Base-by-base conservation (phyloP, 2,329 filamentous ascomycete genomes). In the Hirsutella minnesotensis region DNA sequence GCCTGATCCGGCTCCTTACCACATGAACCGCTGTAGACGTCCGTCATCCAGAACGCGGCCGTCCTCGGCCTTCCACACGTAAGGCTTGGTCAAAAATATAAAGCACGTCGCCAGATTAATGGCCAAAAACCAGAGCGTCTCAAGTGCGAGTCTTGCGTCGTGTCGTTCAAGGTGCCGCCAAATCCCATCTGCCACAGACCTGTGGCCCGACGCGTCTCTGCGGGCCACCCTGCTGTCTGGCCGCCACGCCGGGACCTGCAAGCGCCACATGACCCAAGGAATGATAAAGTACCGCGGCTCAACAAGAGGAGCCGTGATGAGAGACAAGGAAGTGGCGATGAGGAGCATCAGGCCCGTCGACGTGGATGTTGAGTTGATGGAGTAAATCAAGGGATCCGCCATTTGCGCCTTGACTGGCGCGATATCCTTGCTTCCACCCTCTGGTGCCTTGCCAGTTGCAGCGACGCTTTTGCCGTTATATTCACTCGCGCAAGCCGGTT, bases 221-320 rank as follows among this genome's bases (percentile, higher is more conserved):
- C 7, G 4, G 16, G 15, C 33, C 15, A 9, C 16, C 9, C 55
- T 52, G 20, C 53, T 49, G 30, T 53, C 48, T 4, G 55, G 33
- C 24, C 50, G 50, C 65, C 65, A 67, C 41, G 69, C 61, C 0
- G 86, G 86, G 1, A 94, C 65, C 54, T 94, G 75, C 8, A 96
- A 64, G 1, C 92, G 75, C 86, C 89, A 96, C 54, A 95, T 80
- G 9, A 95, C 75, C 87, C 88, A 98, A 0, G 90, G 89, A 12
- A 95, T 72, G 57, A 98, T 94, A 61, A 95, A 95, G 62, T 98
- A 98, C 13, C 92, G 77, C 13, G 92, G 92, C 60, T 98, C 92
- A 9, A 98, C 90, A 1, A 98, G 73, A 0, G 92, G 89, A 0
- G 92, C 89, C 1, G 87, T 92, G 43, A 95, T 66, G 12, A 98